phyloP scores from a whole-genome alignment of 2,329 filamentous ascomycete species.

The Pseudogymnoascus sp. region DNA sequence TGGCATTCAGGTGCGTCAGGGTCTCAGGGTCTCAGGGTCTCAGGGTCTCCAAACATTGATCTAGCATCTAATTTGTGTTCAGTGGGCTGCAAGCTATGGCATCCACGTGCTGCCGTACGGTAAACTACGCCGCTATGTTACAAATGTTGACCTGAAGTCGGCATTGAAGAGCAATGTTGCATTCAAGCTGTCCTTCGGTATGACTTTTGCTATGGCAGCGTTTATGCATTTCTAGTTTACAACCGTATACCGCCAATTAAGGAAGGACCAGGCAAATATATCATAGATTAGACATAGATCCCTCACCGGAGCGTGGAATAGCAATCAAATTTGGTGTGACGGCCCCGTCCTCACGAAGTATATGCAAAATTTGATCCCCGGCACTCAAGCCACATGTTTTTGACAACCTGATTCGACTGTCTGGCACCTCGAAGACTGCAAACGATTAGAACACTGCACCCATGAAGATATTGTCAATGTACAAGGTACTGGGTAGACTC shows the following conservation, averaged over 20 bases:
- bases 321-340: neutral
- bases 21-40: constrained; percentile 1
- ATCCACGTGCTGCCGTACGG: constrained; percentile 37
- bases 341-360: constrained; percentile 37
- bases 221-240: constrained; percentile 47
- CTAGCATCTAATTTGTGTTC: constrained; percentile 18
- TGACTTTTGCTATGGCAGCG: constrained; percentile 64
- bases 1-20: constrained; percentile 50
- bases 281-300: constrained; percentile 4
- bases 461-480: neutral
- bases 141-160: constrained; percentile 40
- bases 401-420: constrained; percentile 59
- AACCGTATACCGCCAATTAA: constrained; percentile 7
- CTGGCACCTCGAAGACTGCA: constrained; percentile 54
- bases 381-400: constrained; percentile 67
- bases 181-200: constrained; percentile 52
- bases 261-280: neutral
- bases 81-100: constrained; percentile 44
- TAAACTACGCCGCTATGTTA: constrained; percentile 42
- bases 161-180: constrained; percentile 31
- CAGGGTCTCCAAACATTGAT: neutral
- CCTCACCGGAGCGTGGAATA: constrained; percentile 1
- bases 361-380: constrained; percentile 55
- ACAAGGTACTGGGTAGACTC: constrained; percentile 23
- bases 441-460: neutral